Base-by-base conservation (phyloP, 192 early-diverging fungal species). In the Pilaira anomala region DNA sequence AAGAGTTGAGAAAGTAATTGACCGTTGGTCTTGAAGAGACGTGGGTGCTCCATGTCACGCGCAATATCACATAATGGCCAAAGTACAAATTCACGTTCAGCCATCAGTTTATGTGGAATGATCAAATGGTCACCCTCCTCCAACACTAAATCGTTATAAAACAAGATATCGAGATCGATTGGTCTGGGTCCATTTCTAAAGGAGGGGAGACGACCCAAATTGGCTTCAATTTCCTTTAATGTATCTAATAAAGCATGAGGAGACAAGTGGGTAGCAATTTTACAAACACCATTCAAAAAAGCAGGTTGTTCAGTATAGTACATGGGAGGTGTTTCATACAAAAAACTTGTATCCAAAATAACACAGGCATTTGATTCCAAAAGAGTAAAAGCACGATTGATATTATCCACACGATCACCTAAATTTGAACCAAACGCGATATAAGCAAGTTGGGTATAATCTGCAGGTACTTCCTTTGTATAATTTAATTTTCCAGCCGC, bases 321-420 rank as follows among this genome's bases (percentile, higher is more conserved):
- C 97, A 99, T 99, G 29, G 97, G 93, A 9, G 87, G 80, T 0
- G 96, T 96, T 69, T 97, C 93, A 75, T 99, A 99, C 26, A 99
- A 76, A 74, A 94, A 99, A 25, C 92, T 94, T 9, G 97, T 97
- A 64, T 98, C 93, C 12, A 88, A 69, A 0, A 98, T 68, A 22
- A 70, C 65, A 46, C 75, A 76, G 18, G 56, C 40, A 18, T 73
- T 49, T 6, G 62, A 51, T 60, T 85, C 79, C 42, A 94, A 53
- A 36, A 68, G 30, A 18, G 63, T 65, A 12, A 99, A 61, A 1
- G 93, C 95, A 22, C 79, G 65, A 44, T 89, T 80, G 68, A 99
- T 87, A 69, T 96, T 93, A 7, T 71, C 77, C 36, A 83, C 68
- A 29, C 90, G 83, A 67, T 97, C 83, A 12, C 96, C 97, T 26